phyloP scores from a whole-genome alignment of 164 flowering plant genomes.

The Echeveria elegans region DNA sequence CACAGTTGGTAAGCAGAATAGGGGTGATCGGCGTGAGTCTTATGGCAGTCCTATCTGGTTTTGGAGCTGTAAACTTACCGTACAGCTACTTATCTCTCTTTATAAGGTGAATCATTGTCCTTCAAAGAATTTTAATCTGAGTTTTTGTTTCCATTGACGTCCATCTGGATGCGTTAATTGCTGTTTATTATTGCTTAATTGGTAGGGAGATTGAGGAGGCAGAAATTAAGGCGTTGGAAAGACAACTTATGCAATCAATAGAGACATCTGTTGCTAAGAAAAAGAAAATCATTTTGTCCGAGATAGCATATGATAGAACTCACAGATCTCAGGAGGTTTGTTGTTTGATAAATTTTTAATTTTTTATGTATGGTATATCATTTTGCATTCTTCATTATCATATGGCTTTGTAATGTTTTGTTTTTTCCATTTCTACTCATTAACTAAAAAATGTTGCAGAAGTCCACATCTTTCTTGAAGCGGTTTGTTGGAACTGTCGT shows the following conservation, averaged over 20 bases:
- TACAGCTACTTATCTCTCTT: constrained; percentile 93
- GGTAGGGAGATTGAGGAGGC: constrained; percentile 85
- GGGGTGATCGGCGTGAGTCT: constrained; percentile 96
- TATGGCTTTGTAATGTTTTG: not conserved
- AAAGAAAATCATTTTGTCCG: constrained; percentile 77
- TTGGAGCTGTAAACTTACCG: constrained; percentile 99
- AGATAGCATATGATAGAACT: constrained; percentile 76
- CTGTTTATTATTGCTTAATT: not conserved
- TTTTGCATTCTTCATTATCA: too few species aligned
- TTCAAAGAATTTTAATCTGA: not conserved
- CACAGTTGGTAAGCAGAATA: constrained; percentile 96
- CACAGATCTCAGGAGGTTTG: constrained; percentile 83
- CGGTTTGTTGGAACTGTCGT: constrained; percentile 88
- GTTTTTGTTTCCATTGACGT: not conserved
- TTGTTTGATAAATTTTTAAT: not conserved
- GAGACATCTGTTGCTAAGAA: constrained; percentile 84
- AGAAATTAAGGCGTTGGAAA: constrained; percentile 80
- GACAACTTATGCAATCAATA: constrained; percentile 91
- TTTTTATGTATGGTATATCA: too few species aligned
- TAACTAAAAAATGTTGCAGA: constrained; percentile 28
- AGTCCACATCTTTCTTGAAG: constrained; percentile 70
- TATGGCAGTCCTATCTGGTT: constrained; percentile 96
- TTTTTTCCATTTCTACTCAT: not conserved
- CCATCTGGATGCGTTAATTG: not conserved
- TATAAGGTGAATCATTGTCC: constrained; percentile 45